Percentiles rank a stretch among this genome's conserved stretches.
phyloP scores from a whole-genome alignment of 768 basidiomycete genomes.

The Auriscalpium microsporum region DNA sequence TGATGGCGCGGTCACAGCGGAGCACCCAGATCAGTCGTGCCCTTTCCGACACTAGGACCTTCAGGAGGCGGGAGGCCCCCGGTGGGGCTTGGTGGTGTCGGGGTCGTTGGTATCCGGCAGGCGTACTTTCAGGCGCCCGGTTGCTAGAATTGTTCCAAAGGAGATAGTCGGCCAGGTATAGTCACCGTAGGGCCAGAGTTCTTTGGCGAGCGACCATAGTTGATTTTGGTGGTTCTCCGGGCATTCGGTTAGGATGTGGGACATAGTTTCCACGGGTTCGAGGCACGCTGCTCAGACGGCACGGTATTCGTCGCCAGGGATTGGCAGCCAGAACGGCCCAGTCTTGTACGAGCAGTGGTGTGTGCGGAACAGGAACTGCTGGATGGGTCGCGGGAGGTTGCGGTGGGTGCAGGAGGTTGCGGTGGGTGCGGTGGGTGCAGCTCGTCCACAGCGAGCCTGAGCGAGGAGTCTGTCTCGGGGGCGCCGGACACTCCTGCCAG shows the following conservation, averaged over 20 bases:
- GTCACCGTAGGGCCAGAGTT: neutral
- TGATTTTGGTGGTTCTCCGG: neutral
- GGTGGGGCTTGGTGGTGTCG: neutral
- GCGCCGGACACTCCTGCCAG: too few species aligned
- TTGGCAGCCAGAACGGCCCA: neutral
- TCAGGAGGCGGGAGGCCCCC: neutral
- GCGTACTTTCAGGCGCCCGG: neutral
- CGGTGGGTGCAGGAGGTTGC: neutral
- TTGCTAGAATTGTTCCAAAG: neutral
- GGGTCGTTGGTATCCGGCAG: too few species aligned
- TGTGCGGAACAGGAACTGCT: neutral
- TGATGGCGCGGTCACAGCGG: neutral
- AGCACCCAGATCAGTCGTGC: conserved; percentile 3
- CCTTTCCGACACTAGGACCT: neutral
- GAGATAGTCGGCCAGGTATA: neutral
- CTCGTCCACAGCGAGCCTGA: too few species aligned
- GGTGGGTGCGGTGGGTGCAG: neutral
- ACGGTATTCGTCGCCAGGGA: neutral
- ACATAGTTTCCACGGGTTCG: neutral
- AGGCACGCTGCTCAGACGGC: neutral
- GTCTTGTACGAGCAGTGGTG: neutral
- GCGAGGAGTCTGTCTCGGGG: too few species aligned
- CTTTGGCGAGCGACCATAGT: neutral
- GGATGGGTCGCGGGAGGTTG: neutral
- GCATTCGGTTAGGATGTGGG: neutral